Conservation (phyloP, 2,329 filamentous ascomycete genomes). For the Xylariaceae sp. region DNA sequence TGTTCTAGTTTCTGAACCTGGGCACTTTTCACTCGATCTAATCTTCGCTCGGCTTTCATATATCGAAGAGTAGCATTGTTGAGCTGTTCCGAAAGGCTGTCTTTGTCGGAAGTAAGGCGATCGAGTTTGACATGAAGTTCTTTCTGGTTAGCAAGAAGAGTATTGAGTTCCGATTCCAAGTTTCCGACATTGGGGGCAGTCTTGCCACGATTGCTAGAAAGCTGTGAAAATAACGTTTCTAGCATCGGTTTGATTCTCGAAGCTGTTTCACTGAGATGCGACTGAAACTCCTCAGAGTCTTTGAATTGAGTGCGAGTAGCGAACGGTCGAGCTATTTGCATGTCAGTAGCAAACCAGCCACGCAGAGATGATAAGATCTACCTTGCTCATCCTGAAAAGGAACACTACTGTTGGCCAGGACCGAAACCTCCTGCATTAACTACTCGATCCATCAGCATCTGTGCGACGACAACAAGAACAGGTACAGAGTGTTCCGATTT, state of each 20-base stretch:
- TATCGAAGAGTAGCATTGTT: slow-evolving; percentile 87
- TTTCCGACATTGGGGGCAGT: slow-evolving; percentile 63
- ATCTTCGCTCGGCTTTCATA: slow-evolving; percentile 90
- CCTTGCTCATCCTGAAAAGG: slow-evolving; percentile 40
- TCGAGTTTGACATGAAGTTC: slow-evolving; percentile 72
- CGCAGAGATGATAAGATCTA: slow-evolving; percentile 23
- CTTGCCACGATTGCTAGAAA: slow-evolving; percentile 47
- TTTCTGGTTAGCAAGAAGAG: slow-evolving; percentile 76
- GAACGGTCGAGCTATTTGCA: slow-evolving; percentile 46
- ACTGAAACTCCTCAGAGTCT: slow-evolving; percentile 67
- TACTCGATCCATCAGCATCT: slow-evolving; percentile 30
- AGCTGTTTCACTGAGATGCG: slow-evolving; percentile 71
- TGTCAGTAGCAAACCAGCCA: slow-evolving; percentile 22
- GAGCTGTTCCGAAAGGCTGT: slow-evolving; percentile 77
- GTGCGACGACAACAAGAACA: too few species aligned
- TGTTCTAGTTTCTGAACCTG: slow-evolving; percentile 90
- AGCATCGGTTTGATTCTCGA: slow-evolving; percentile 71
- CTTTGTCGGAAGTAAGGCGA: slow-evolving; percentile 69
- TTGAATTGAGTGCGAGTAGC: slow-evolving; percentile 57
- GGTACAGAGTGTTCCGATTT: background rate
- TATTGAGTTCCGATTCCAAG: slow-evolving; percentile 69
- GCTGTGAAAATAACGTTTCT: slow-evolving; percentile 58
- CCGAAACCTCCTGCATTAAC: slow-evolving; percentile 60
- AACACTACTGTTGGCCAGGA: slow-evolving; percentile 49
- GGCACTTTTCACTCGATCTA: slow-evolving; percentile 81